Base-by-base conservation (phyloP, 352 stramenopile species). In the Globisporangium abappressorium region DNA sequence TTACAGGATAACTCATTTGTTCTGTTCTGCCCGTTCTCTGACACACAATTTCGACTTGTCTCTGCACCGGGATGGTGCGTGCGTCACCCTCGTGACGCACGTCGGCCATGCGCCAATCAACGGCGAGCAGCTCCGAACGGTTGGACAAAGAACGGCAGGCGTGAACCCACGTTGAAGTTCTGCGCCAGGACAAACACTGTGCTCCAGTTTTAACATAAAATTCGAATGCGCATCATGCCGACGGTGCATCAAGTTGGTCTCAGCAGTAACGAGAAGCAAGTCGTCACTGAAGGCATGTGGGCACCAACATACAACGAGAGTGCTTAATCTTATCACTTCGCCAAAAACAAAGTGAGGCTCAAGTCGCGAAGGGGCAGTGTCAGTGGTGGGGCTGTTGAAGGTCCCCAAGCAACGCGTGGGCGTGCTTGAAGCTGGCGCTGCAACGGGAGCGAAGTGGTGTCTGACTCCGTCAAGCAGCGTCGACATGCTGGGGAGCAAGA, bases 1-100 rank as follows among this genome's bases (percentile, higher is more conserved):
- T 33, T 56, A 33, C 8, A 6, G 34, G 38, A 57, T 65, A 65
- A 65, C 46, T 62, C 57, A 65, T 38, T 22, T 33, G 5, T 20
- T 18, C 22, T 30, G 22, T 1, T 22, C 30, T 14, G 38, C 14
- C 12, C 26, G 18, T 41, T 57, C 33, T 57, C 38, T 43, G 18
- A 18, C 24, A 1, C 9, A 1, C 3, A 22, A 1, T 4, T 36
- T 14, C 7, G 28, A 65, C 59, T 47, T 65, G 38, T 62, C 57
- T 62, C 57, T 62, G 57, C 33, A 62, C 33, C 8, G n/a, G 20
- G 30, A 49, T 22, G 33, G 30, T 3, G 30, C 33, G 8, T 14
- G 57, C 57, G 57, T 62, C 57, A 62, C 20, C 2, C 7, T 2
- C 0, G 56, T 49, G 56, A 62, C 56, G 33, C 20, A 18, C 33